These are phyloP conservation scores for Haberlea rhodopensis DNA, from an alignment of 257 asterid genomes.

Conservation along the genomic window DNA sequence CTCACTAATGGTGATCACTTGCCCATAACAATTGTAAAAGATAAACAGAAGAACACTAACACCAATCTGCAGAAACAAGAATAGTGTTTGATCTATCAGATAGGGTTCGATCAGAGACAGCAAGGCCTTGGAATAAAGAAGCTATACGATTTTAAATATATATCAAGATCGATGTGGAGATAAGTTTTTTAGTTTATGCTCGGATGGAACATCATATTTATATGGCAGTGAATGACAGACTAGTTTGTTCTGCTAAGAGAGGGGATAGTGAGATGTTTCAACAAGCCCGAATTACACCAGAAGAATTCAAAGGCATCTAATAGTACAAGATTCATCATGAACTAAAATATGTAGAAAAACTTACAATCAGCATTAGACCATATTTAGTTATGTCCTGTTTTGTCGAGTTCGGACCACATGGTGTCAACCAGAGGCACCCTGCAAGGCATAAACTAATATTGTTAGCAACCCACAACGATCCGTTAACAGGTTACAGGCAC, in stretches of 20 bases:
- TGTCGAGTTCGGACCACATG: conserved; percentile 56
- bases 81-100: neutral
- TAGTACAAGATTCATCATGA: neutral
- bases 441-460: conserved; percentile 29
- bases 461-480: neutral
- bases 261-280: too few species aligned
- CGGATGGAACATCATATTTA: too few species aligned
- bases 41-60: conserved; percentile 54
- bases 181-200: too few species aligned
- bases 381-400: conserved; percentile 70
- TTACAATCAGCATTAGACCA: conserved; percentile 77
- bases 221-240: too few species aligned
- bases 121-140: neutral
- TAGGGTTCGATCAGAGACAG: neutral
- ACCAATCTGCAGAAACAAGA: conserved; percentile 48
- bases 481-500: neutral
- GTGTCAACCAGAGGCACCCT: conserved; percentile 70
- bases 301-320: neutral
- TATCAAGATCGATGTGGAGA: neutral
- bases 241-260: too few species aligned
- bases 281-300: neutral
- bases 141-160: neutral
- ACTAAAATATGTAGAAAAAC: conserved; percentile 25
- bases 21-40: conserved; percentile 71
- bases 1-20: conserved; percentile 51